Evolutionary conservation across 73 alveolate genomes (phyloP).

Genomic region (Breviolum minutum): DNA sequence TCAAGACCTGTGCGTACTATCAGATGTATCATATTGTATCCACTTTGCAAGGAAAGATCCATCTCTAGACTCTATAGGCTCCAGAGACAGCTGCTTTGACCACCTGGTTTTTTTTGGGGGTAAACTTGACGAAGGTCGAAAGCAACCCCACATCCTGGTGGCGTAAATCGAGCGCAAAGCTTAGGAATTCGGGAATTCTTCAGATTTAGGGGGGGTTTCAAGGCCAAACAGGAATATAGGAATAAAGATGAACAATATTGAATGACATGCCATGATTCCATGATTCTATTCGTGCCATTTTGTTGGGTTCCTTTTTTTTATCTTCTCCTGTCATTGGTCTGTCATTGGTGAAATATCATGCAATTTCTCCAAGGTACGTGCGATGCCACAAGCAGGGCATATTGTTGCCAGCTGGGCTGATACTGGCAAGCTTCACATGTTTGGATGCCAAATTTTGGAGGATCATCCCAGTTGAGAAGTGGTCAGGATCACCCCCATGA

Average conservation of each 20-base stretch:
- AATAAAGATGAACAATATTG: no score
- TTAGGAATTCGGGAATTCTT: background rate
- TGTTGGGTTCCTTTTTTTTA: background rate
- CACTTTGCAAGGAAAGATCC: no score
- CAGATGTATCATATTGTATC: no score
- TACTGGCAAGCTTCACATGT: conserved; percentile 94
- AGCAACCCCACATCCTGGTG: conserved; percentile 80
- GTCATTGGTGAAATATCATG: background rate
- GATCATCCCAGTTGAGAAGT: no score
- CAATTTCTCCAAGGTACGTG: conserved; percentile 21
- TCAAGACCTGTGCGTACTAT: no score
- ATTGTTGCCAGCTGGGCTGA: conserved; percentile 94
- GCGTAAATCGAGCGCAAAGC: conserved; percentile 45
- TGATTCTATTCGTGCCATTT: no score
- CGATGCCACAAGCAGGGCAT: conserved; percentile 95
- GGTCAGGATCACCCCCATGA: no score
- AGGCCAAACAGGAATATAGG: no score
- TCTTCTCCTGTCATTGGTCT: background rate
- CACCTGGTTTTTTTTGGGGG: background rate
- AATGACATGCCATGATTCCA: no score
- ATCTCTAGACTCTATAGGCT: no score
- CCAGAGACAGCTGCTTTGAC: background rate
- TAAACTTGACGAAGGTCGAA: conserved; percentile 5
- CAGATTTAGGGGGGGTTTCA: no score
- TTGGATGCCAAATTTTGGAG: background rate